A percentile compares a stretch with the other conserved stretches of the same genome.
These are phyloP conservation scores for Mucor irregularis DNA, from an alignment of 371 early-diverging fungal species.

Conservation along the genomic window DNA sequence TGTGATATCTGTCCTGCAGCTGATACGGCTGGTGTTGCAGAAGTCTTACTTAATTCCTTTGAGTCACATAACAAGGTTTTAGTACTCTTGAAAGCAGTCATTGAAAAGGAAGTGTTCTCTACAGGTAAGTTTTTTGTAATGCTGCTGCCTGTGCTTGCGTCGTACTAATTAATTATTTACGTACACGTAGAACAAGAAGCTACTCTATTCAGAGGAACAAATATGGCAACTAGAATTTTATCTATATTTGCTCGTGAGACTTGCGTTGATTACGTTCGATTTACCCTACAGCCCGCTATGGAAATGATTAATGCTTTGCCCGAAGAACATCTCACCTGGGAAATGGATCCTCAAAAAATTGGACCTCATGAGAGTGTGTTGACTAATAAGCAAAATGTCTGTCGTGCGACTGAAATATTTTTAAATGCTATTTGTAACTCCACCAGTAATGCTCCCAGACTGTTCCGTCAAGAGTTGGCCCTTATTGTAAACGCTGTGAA, in stretches of 20 bases:
- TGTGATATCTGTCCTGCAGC: constrained; percentile 81
- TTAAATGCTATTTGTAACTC: constrained; percentile 82
- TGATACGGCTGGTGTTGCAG: constrained; percentile 79
- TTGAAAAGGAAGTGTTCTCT: constrained; percentile 74
- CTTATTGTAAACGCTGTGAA: constrained; percentile 72
- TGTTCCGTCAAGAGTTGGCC: constrained; percentile 77
- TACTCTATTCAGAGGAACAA: constrained; percentile 87
- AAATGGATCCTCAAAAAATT: constrained; percentile 81
- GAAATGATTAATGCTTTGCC: constrained; percentile 40
- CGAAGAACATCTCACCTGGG: constrained; percentile 52
- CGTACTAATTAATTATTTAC: background rate
- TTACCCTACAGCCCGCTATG: constrained; percentile 77
- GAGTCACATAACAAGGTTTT: constrained; percentile 70
- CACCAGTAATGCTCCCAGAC: constrained; percentile 65
- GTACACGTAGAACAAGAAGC: constrained; percentile 63
- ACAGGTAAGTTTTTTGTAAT: too few relatives aligned
- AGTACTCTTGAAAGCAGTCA: constrained; percentile 70
- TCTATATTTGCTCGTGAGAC: constrained; percentile 75
- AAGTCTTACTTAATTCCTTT: constrained; percentile 73
- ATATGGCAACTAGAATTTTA: constrained; percentile 81
- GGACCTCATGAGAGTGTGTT: constrained; percentile 52
- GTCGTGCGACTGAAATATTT: constrained; percentile 67
- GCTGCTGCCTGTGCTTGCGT: too few relatives aligned
- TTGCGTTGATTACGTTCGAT: constrained; percentile 75
- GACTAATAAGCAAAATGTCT: constrained; percentile 76